Percentiles rank a stretch among this genome's conserved stretches.
These are phyloP conservation scores for Trifolium fragiferum DNA, from an alignment of 306 rosid genomes.

Conservation along the genomic window DNA sequence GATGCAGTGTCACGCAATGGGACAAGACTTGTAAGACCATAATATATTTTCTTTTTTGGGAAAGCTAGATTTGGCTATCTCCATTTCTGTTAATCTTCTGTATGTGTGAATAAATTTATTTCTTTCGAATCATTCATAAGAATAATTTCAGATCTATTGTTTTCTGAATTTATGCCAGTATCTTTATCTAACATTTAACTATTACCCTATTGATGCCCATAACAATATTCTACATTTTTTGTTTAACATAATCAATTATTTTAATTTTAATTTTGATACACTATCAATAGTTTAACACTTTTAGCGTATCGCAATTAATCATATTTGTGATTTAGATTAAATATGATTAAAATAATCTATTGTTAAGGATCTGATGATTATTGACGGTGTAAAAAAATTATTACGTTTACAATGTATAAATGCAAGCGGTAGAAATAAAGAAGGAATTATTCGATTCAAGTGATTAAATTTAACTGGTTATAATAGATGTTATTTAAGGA, in stretches of 20 bases:
- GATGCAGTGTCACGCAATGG: constrained; percentile 51
- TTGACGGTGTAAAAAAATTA: no score
- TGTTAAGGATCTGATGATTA: no score
- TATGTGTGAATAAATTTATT: constrained; percentile 43
- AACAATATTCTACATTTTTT: constrained; percentile 38
- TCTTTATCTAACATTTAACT: constrained; percentile 46
- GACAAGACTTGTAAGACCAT: constrained; percentile 21
- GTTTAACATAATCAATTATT: constrained; percentile 7
- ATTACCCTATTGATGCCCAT: constrained; percentile 42
- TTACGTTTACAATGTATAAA: no score
- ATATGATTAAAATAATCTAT: no score
- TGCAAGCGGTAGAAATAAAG: no score
- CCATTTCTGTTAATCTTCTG: constrained; percentile 31
- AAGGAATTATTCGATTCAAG: no score
- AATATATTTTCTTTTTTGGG: constrained; percentile 40
- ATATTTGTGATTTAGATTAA: no score
- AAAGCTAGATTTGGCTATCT: constrained; percentile 45
- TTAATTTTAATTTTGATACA: no score
- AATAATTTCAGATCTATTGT: constrained; percentile 53
- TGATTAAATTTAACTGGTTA: no score
- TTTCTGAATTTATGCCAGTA: constrained; percentile 47
- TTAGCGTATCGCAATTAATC: no score
- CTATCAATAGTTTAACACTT: no score
- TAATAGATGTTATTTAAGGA: no score
- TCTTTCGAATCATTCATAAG: constrained; percentile 50